Conservation (phyloP, 2,329 filamentous ascomycete species). For the Cryphonectria naterciae region DNA sequence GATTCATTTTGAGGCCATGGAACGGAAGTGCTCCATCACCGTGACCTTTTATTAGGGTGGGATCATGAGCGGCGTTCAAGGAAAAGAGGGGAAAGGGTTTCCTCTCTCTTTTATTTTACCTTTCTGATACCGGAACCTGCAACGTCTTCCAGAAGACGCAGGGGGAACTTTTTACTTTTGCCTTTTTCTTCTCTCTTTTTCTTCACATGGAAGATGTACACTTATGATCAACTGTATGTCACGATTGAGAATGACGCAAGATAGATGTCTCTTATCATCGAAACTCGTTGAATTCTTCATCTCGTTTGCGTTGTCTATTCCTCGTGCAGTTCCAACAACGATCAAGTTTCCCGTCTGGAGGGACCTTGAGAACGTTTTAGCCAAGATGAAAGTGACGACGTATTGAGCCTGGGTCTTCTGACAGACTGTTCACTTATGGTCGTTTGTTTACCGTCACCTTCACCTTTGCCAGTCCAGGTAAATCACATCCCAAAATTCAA, state of each 20-base stretch:
- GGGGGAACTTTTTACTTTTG: not conserved
- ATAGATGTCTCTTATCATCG: not conserved
- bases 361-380: too few relatives aligned
- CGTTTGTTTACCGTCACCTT: not conserved
- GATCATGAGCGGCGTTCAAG: not conserved
- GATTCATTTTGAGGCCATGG: constrained; percentile 10
- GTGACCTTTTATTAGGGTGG: constrained; percentile 10
- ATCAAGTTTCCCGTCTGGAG: too few relatives aligned
- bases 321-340: too few relatives aligned
- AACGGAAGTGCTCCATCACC: constrained; percentile 22
- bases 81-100: not conserved
- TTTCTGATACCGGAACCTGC: constrained; percentile 2
- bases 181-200: too few relatives aligned
- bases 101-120: not conserved
- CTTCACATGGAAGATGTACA: not conserved
- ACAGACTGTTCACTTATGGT: not conserved
- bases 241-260: constrained; percentile 2
- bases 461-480: too few relatives aligned
- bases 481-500: not conserved
- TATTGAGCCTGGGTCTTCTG: not conserved
- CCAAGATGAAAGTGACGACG: not conserved
- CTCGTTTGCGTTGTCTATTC: not conserved
- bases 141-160: not conserved
- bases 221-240: constrained; percentile 3
- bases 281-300: not conserved